Conservation (phyloP, 257 asterid genomes). For the Rehmannia glutinosa region DNA sequence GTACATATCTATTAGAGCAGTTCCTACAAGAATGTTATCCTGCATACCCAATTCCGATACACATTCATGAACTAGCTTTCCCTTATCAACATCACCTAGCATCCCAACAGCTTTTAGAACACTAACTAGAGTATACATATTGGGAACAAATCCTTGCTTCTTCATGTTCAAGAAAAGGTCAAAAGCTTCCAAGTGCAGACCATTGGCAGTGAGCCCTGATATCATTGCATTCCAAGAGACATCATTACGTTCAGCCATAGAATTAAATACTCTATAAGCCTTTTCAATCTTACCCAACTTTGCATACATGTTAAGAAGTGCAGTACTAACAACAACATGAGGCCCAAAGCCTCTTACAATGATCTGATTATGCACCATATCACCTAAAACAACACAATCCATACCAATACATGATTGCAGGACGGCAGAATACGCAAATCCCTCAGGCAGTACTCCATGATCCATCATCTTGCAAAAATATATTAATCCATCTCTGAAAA, state of each 20-base stretch:
- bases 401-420: slow-evolving; percentile 42
- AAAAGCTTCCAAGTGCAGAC: slow-evolving; percentile 41
- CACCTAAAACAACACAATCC: slow-evolving; percentile 33
- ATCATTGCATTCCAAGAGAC: slow-evolving; percentile 62
- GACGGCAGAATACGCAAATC: slow-evolving; percentile 42
- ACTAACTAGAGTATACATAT: slow-evolving; percentile 33
- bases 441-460: slow-evolving; percentile 37
- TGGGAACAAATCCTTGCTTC: slow-evolving; percentile 39
- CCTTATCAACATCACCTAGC: slow-evolving; percentile 39
- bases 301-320: slow-evolving; percentile 47
- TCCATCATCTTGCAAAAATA: slow-evolving; percentile 36
- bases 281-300: slow-evolving; percentile 38
- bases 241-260: slow-evolving; percentile 37
- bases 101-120: slow-evolving; percentile 48
- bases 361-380: slow-evolving; percentile 42
- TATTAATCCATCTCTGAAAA: slow-evolving; percentile 26
- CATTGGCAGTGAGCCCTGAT: slow-evolving; percentile 48
- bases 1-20: slow-evolving; percentile 52
- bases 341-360: slow-evolving; percentile 38
- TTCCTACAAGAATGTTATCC: slow-evolving; percentile 39
- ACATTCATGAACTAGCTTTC: slow-evolving; percentile 36
- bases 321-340: slow-evolving; percentile 41
- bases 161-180: slow-evolving; percentile 38
- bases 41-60: slow-evolving; percentile 32
- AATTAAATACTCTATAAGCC: slow-evolving; percentile 36